These are phyloP conservation scores for Agroathelia rolfsii DNA, from an alignment of 1,284 basidiomycete genomes.

Conservation along the genomic window DNA sequence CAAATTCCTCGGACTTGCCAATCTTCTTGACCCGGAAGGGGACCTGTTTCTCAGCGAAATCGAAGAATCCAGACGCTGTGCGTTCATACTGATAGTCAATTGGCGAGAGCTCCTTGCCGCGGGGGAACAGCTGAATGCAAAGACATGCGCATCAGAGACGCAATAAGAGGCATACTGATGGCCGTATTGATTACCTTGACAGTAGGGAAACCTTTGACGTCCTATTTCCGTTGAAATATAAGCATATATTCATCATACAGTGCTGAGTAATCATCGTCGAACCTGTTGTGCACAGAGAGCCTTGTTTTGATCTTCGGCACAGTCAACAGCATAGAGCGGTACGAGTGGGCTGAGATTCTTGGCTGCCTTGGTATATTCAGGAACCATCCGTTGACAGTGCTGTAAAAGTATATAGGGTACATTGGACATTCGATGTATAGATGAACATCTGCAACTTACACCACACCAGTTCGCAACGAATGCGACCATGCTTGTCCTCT, in stretches of 20 bases:
- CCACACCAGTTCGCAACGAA: slow-evolving; percentile 89
- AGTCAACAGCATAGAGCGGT: slow-evolving; percentile 86
- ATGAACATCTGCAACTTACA: slow-evolving; percentile 32
- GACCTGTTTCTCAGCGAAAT: slow-evolving; percentile 69
- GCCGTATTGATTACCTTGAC: slow-evolving; percentile 53
- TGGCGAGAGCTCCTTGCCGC: slow-evolving; percentile 54
- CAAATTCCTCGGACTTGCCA: slow-evolving; percentile 45
- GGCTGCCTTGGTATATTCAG: slow-evolving; percentile 81
- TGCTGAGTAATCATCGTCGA: slow-evolving; percentile 9
- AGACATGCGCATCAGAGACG: slow-evolving; percentile 3
- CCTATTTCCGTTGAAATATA: slow-evolving; percentile 24
- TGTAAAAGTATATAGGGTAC: slow-evolving; percentile 20
- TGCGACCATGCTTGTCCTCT: slow-evolving; percentile 74
- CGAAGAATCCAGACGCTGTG: slow-evolving; percentile 63
- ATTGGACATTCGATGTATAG: too few relatives aligned
- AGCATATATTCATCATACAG: slow-evolving; percentile 1
- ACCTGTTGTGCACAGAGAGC: slow-evolving; percentile 74
- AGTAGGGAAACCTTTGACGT: slow-evolving; percentile 90
- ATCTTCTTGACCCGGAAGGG: slow-evolving; percentile 63
- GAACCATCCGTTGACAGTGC: slow-evolving; percentile 83
- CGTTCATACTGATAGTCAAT: slow-evolving; percentile 74
- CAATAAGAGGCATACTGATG: slow-evolving; percentile 4
- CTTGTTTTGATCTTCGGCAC: slow-evolving; percentile 80
- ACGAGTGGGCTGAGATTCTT: slow-evolving; percentile 72
- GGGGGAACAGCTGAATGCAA: slow-evolving; percentile 60